These are phyloP conservation scores for Rosa lucieae DNA, from an alignment of 306 rosid genomes.

Conservation along the genomic window DNA sequence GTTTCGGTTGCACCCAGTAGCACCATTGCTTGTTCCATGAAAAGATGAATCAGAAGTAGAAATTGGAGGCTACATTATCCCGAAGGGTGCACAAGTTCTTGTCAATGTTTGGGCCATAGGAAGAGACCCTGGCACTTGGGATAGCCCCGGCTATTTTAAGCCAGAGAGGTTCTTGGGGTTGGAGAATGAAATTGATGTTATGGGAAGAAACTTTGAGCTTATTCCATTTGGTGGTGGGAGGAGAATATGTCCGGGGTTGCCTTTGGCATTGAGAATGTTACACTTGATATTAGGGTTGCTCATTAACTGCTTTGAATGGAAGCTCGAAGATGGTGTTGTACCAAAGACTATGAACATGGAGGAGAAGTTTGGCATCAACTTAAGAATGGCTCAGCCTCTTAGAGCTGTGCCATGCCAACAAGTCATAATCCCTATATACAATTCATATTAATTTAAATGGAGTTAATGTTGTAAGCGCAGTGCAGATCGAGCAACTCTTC, in stretches of 20 bases:
- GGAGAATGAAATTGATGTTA: not conserved
- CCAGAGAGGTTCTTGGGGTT: not conserved
- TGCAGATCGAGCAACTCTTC: too few species aligned
- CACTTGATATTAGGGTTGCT: constrained; percentile 35
- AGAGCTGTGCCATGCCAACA: too few species aligned
- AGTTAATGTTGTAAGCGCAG: too few species aligned
- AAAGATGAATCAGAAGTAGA: not conserved
- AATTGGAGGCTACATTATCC: not conserved
- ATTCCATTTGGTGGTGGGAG: constrained; percentile 17
- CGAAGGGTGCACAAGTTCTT: not conserved
- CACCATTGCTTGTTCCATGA: not conserved
- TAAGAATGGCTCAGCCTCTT: too few species aligned
- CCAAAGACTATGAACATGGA: not conserved
- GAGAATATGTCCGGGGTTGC: constrained; percentile 40
- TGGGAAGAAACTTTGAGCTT: not conserved
- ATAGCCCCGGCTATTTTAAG: too few species aligned
- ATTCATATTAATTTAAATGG: too few species aligned
- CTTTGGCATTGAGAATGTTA: constrained; percentile 30
- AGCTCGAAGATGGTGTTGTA: not conserved
- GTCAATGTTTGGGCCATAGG: too few species aligned
- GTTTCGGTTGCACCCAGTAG: not conserved
- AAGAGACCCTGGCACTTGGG: too few species aligned
- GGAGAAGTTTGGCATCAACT: not conserved
- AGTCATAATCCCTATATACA: too few species aligned
- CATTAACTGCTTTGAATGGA: constrained; percentile 19